Evolutionary conservation across 1,284 basidiomycete species (phyloP), one percentile per base, ranked within the genome.

Genomic region (Phylloboletellus chloephorus): DNA sequence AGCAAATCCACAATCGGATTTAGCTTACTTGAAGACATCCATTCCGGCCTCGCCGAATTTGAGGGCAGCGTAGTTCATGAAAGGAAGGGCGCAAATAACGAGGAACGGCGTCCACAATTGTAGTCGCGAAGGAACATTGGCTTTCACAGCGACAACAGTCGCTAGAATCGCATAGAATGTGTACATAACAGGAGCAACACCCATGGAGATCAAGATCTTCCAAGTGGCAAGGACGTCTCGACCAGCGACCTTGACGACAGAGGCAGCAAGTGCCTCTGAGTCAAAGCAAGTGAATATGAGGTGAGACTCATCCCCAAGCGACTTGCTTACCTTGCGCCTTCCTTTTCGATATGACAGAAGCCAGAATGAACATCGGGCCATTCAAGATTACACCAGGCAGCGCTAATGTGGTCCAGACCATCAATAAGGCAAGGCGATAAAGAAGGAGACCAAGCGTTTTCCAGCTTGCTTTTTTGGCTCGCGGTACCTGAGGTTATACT

Each of bases 21-120:
- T 36, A n/a, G 56, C 74, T 52, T 49, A 96, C 91, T 98, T 99
- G 51, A 96, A 76, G 24, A 99, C 93, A 60, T 99, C 96, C 79
- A 98, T 87, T 25, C 96, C 96, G 13, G 95, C 96, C 65, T 99
- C 96, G 33, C 95, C 95, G 60, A 98, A 98, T 66, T 98, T 98
- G 49, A 99, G 76, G 8, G 95, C 90, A 7, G 92, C 92, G 60
- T 89, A 93, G 37, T 89, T 94, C 68, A 98, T 87, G 57, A 86
- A 79, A 6, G 96, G 96, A 28, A 98, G 67, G 2, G 80, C 72
- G 13, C 77, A 67, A 47, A 92, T 73, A 42, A 92, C 79, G 26
- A 90, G 65, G 51, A 95, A 72, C 0, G 96, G 95, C 7, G 90
- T 88, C 66, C 77, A 80, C 31, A 91, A 66, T 47, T 74, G 76